Evolutionary conservation across 2,329 filamentous ascomycete genomes (phyloP), one percentile per base, ranked within the genome.

Genomic region (Cryphonectria carpinicola): DNA sequence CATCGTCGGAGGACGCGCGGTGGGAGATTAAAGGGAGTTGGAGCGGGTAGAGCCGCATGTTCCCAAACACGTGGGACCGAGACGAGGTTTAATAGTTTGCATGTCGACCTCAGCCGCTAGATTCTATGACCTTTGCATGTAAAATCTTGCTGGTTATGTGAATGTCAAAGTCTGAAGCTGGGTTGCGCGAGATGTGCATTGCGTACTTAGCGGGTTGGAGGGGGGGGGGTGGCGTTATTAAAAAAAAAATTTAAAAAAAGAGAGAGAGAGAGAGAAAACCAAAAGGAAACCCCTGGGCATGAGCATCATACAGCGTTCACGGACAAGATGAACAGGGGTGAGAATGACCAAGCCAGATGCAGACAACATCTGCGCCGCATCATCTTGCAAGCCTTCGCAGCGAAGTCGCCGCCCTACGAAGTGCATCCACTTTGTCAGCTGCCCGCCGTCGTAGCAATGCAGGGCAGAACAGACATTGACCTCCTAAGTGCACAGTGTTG

Each of bases 11-110:
- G 13, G 39, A 63, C 32, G 56, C 56, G 56, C 37, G 58, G 56
- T 28, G 63, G 66, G 58, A 63, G 49, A 62, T 68, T 63, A 62
- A 68, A 63, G 66, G 66, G 58, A 41, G 25, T 19, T 52, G 41
- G 63, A 28, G 65, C 65, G 65, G 56, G 37, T 60, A 66, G 10
- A 46, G 54, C 65, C 41, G 56, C 56, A 22, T 28, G 54, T 46
- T 60, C 22, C 65, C 28, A 67, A 49, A 61, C 28, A 61, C 19
- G n/a, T 37, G 54, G 39, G 39, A 28, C 19, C 28, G 17, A 41
- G 54, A 67, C 35, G 5, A 32, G 49, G 49, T 25, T 19, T 19
- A 19, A 19, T 32, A 17, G 4, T 22, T 32, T n/a, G 7, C 14
- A 58, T 35, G 25, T 58, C 28, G 6, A 35, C 54, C 13, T 10